Evolutionary conservation across 2,329 filamentous ascomycete species (phyloP), one percentile per base, ranked within the genome.

Genomic region (Malbranchea zuffiana): DNA sequence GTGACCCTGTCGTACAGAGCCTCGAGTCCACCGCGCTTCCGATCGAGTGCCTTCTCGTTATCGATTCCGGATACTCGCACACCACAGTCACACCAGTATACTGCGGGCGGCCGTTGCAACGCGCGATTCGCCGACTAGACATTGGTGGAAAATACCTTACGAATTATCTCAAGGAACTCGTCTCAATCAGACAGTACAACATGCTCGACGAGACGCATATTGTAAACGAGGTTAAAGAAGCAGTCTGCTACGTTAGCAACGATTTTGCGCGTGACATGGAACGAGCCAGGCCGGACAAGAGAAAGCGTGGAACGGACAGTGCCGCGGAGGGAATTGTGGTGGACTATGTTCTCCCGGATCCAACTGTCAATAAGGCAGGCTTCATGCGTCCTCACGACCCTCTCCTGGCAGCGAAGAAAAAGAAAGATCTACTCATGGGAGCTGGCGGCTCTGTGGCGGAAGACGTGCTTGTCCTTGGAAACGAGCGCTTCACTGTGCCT

Each of bases 181-280:
- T 96, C 12, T 95, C 87, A 1, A 71, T 92, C 10, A 80, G 90
- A 5, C 86, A 95, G 53, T 94, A 92, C 59, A 88, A 95, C 56
- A 87, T 98, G 76, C 78, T 90, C 44, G 87, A 93, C 57, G 90
- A 98, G 50, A 80, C 82, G 1, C 80, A 92, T 57, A 80, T 96
- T 34, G 85, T 95, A 55, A 94, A 94, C 51, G 83, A 95, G 57
- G 87, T 96, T 60, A 98, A 98, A 55, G 90, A 98, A 56, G 72
- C 80, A 3, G 78, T 82, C 1, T 93, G 84, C 54, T 96, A 82
- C 50, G 78, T 95, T 7, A 81, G 82, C 2, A 64, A 74, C 1
- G 76, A 92, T 52, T 95, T 96, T 57, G 66, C 69, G 17, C 53
- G 57, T 5, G 84, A 95, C 48, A 71, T 98, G 23, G 87, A 96